These are phyloP conservation scores for Teratosphaeria pseudoeucalypti DNA, from an alignment of 2,329 filamentous ascomycete species.

Conservation along the genomic window DNA sequence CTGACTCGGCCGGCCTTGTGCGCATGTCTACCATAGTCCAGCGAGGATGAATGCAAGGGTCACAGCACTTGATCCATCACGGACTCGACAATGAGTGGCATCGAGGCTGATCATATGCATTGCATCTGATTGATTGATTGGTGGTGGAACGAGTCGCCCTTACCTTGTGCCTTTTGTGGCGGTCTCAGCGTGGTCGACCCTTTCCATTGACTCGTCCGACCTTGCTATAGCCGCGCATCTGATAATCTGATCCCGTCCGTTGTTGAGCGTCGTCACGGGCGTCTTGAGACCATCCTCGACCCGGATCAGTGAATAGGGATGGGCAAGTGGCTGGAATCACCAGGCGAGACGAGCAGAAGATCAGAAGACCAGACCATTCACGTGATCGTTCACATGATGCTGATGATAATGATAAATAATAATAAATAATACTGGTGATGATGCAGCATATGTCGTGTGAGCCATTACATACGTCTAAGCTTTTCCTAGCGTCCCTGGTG, in stretches of 20 bases:
- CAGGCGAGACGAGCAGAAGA: too few species aligned
- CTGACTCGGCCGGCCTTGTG: too few species aligned
- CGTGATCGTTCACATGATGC: not conserved
- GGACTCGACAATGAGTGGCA: too few species aligned
- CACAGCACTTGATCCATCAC: too few species aligned
- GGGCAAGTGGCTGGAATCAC: too few species aligned
- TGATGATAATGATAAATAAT: not conserved
- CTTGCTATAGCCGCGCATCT: not conserved
- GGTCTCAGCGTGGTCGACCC: constrained; percentile 7
- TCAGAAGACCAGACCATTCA: not conserved
- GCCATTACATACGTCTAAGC: not conserved
- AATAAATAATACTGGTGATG: not conserved
- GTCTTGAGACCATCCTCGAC: too few species aligned
- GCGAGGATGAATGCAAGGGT: too few species aligned
- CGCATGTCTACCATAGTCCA: too few species aligned
- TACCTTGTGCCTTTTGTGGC: constrained; percentile 3
- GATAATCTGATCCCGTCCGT: not conserved
- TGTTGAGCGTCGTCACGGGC: too few species aligned
- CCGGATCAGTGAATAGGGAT: too few species aligned
- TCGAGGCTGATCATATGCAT: too few species aligned
- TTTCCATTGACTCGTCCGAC: constrained; percentile 12
- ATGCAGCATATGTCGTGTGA: not conserved
- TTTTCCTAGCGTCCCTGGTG: not conserved
- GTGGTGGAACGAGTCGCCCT: not conserved
- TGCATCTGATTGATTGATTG: too few species aligned